Base-by-base conservation (phyloP, 495 filamentous ascomycete genomes). In the Geoglossum glabrum region DNA sequence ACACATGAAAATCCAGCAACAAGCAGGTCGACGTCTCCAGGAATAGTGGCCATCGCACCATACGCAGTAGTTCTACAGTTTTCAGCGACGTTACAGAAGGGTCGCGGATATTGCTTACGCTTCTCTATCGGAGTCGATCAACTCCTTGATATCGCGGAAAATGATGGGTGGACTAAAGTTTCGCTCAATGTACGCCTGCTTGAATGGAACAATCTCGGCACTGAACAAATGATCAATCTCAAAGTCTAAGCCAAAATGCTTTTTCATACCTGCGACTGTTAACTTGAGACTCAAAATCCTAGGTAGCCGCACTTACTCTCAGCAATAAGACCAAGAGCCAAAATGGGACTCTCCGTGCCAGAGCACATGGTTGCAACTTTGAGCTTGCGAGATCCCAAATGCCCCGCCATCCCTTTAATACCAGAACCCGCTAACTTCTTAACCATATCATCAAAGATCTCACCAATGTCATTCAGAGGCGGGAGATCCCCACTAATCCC, bases 1-100 rank as follows among this genome's bases (percentile, higher is more conserved):
- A 87, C 82, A 62, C 87, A 94, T 4, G 83, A 80, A 58, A 82
- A 85, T 0, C 87, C 87, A 10, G 82, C 81, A 47, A 92, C 72
- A 8, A 94, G 68, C 25, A 94, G 65, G 61, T 92, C 86, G 19
- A 78, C 64, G 6, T 78, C 65, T 0, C 66, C 65, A 1, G 86
- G 86, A 3, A 94, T 75, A 8, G 66, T 51, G 11, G 70, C 72
- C 31, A 70, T 64, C 5, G 76, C 73, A 30, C 87, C 87, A 60
- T 84, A 83, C 3, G 84, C 84, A 0, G 87, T 92, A 33, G 77
- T 81, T 4, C 83, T 85, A 52, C 51, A 19, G 19, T n/a, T 19
- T 26, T 70, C 13, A 64, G 65, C 61, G 61, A 67, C 55, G 66
- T 58, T 23, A 3, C 19, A 59, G 28, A 55, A 38, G 9, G 31